A percentile compares a stretch with the other conserved stretches of the same genome.
phyloP scores from a whole-genome alignment of 352 stramenopile species.

The Phytophthora hibernalis region DNA sequence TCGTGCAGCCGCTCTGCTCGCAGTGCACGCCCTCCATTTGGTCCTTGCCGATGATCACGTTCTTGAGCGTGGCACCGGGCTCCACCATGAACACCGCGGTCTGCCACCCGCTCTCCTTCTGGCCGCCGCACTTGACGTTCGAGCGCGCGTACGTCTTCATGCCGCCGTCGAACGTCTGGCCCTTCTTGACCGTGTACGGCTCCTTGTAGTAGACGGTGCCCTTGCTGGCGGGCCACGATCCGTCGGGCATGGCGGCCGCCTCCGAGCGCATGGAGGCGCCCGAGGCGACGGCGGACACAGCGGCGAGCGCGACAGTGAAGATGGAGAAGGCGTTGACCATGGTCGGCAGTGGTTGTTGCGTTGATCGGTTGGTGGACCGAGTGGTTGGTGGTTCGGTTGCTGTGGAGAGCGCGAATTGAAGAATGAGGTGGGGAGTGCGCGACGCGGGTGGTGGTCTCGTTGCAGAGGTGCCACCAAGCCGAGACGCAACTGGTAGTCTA shows the following conservation, averaged over 20 bases:
- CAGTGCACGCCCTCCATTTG: too few species aligned
- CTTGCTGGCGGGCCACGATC: constrained; percentile 35
- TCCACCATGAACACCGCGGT: constrained; percentile 36
- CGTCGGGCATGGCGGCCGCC: constrained; percentile 30
- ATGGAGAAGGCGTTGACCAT: constrained; percentile 25
- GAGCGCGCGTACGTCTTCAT: constrained; percentile 52
- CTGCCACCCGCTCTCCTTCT: neutral
- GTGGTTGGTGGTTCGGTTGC: constrained; percentile 13
- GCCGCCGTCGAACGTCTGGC: constrained; percentile 44
- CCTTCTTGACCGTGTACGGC: constrained; percentile 44
- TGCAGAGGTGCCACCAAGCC: neutral
- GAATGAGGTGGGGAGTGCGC: constrained; percentile 6
- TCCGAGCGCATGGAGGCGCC: constrained; percentile 27
- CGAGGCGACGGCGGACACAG: constrained; percentile 16
- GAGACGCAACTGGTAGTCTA: constrained; percentile 9
- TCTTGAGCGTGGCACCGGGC: too few species aligned
- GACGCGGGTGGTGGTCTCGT: neutral
- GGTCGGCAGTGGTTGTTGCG: neutral
- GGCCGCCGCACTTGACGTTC: too few species aligned
- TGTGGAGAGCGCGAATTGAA: constrained; percentile 21
- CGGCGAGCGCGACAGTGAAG: constrained; percentile 13
- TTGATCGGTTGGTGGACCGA: neutral
- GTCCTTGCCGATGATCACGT: too few species aligned
- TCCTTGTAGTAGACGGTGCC: constrained; percentile 28
- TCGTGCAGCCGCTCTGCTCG: constrained; percentile 34